Evolutionary conservation across 441 rosid species (phyloP), one percentile per base, ranked within the genome.

Genomic region (Mallotus japonicus): DNA sequence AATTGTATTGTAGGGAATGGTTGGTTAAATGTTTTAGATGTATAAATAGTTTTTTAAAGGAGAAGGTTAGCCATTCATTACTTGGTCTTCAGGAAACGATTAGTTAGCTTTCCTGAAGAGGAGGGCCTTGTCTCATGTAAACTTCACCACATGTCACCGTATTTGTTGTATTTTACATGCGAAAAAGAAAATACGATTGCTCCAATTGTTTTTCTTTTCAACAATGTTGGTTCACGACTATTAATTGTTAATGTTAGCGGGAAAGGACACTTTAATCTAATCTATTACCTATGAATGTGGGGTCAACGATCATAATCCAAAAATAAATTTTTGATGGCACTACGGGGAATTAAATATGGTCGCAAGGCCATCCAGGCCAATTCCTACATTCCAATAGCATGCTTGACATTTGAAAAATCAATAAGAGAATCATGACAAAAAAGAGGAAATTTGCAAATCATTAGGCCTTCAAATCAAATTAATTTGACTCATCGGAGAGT

Each of bases 51-150:
- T 28, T n/a, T 24, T 75, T 44, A 13, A 44, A 54, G 50, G 22
- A 63, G 42, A 32, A 3, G 40, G 72, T 13, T 66, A 24, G 75
- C 65, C 71, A 66, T 50, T 75, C n/a, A 28, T 57, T 71, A 13
- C 59, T 63, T 61, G 56, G 75, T 78, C 78, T 72, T 63, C 34
- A 50, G 56, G 57, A 47, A 64, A 55, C 76, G 44, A 50, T 58
- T 53, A 40, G 28, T 62, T 63, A 69, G 83, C 69, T 34, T 34
- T 34, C 40, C 82, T 42, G 50, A 72, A 58, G 73, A 73, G 8
- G 37, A 74, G 83, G 78, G 12, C 66, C 76, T 65, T 49, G 11
- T 64, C 54, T 73, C 62, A 50, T 56, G 80, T 37, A 60, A 53
- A 71, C 54, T 17, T 68, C 71, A 60, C 72, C 78, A 80, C 32